Base-by-base conservation (phyloP, 2,329 filamentous ascomycete genomes). In the Pestalotiopsis sp. region DNA sequence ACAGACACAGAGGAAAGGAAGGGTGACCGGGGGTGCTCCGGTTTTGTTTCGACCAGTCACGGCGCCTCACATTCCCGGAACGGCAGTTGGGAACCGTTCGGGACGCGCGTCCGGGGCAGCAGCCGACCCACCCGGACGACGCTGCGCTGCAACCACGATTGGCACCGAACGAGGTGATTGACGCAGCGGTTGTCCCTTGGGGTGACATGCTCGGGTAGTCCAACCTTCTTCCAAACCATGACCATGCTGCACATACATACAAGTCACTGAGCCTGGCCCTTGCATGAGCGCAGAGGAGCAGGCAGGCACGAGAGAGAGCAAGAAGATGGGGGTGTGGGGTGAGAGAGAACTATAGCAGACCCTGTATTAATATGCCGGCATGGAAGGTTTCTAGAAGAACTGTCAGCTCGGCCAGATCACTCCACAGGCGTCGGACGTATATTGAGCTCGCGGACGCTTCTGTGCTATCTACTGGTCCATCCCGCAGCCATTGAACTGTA, bases 311-410 rank as follows among this genome's bases (percentile, higher is more conserved):
- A 45, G n/a, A 49, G 36, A 31, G 61, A 23, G n/a, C n/a, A 45
- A 59, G 57, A 36, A 9, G 23, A 36, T 27, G 57, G 57, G 57
- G 57, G 27, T 31, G 27, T 59, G 41, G 61, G 61, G 61, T 52
- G 49, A n/a, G 20, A 49, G 31, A 56, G 25, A 56, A 66, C 63
- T 66, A 66, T 66, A 66, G 25, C 2, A 27, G 61, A 27, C 57
- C 27, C 41, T 66, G 31, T 56, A 27, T 38, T 56, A 57, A 66
- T 58, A 17, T 66, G 63, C 49, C 49, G 49, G 36, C 63, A 31
- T 57, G 63, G 63, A 66, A 66, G 41, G 6, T 66, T 66, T 66
- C 63, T 66, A 66, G 63, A 66, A 66, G 14, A 66, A 20, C 25
- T 66, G 41, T 38, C 41, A 66, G 36, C 27, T 57, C 41, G 25